Evolutionary conservation across 2,329 filamentous ascomycete genomes (phyloP).

Genomic region (Plenodomus lindquistii): DNA sequence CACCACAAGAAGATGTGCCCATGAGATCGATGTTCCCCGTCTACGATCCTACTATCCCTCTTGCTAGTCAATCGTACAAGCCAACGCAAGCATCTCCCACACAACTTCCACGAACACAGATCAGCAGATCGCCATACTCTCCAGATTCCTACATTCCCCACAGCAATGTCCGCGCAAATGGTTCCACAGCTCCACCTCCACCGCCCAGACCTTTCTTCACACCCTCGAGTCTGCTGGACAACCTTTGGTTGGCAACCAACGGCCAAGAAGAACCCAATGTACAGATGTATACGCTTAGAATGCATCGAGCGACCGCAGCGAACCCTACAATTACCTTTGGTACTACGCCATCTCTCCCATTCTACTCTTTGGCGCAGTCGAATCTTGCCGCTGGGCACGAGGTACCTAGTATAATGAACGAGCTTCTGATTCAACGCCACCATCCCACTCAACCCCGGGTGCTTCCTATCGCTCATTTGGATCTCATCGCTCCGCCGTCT

Average conservation of each 20-base stretch:
- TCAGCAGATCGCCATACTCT: conserved; percentile 67
- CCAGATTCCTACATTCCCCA: conserved; percentile 52
- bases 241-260: conserved; percentile 70
- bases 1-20: conserved; percentile 44
- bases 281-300: conserved; percentile 44
- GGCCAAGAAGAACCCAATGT: conserved; percentile 59
- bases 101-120: conserved; percentile 65
- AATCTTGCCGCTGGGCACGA: conserved; percentile 51
- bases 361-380: conserved; percentile 70
- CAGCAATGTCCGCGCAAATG: conserved; percentile 37
- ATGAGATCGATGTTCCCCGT: conserved; percentile 76
- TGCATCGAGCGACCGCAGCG: conserved; percentile 51
- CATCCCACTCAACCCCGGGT: conserved; percentile 45
- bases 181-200: conserved; percentile 18
- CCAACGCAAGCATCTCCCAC: conserved; percentile 68
- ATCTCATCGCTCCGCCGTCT: conserved; percentile 44
- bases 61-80: conserved; percentile 71
- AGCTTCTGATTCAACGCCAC: conserved; percentile 45
- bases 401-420: conserved; percentile 54
- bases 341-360: conserved; percentile 68
- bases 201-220: conserved; percentile 44
- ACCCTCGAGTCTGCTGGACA: conserved; percentile 64
- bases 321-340: conserved; percentile 62
- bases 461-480: conserved; percentile 46
- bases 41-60: conserved; percentile 69